Conservation (phyloP, 495 filamentous ascomycete species). For the Hyaloscypha variabilis region DNA sequence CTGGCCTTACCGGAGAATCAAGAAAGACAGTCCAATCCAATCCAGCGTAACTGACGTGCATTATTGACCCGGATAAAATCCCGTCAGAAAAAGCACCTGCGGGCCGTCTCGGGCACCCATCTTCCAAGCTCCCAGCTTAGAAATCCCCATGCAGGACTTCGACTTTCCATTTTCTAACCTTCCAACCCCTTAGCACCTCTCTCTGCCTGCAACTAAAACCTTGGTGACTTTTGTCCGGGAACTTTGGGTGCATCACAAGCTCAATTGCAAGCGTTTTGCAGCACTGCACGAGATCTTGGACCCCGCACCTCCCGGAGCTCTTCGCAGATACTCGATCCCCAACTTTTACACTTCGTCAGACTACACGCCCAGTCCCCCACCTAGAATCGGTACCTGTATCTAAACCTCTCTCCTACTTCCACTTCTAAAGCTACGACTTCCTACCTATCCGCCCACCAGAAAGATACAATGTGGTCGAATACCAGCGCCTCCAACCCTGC, state of each 20-base stretch:
- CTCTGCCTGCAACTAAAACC: neutral
- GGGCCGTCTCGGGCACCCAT: neutral
- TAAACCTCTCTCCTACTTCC: neutral
- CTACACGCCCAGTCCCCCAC: neutral
- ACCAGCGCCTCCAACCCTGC: conserved; percentile 19
- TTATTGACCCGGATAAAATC: conserved; percentile 2
- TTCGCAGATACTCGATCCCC: neutral
- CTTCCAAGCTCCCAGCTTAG: conserved; percentile 21
- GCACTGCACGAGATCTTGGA: neutral
- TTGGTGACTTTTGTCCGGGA: neutral
- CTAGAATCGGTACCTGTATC: neutral
- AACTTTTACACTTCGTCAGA: neutral
- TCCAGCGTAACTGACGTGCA: neutral
- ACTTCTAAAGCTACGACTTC: neutral
- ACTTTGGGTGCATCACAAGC: neutral
- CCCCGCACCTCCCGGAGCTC: neutral
- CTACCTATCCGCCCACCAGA: neutral
- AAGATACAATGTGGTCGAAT: conserved; percentile 23
- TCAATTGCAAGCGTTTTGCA: neutral
- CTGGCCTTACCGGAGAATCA: neutral
- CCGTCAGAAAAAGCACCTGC: conserved; percentile 11
- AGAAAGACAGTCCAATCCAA: neutral
- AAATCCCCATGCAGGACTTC: conserved; percentile 18
- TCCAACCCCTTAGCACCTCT: neutral
- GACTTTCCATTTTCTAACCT: neutral